Base-by-base conservation (phyloP, 176 grass and related monocot species). In the Pontederia crassipes region DNA sequence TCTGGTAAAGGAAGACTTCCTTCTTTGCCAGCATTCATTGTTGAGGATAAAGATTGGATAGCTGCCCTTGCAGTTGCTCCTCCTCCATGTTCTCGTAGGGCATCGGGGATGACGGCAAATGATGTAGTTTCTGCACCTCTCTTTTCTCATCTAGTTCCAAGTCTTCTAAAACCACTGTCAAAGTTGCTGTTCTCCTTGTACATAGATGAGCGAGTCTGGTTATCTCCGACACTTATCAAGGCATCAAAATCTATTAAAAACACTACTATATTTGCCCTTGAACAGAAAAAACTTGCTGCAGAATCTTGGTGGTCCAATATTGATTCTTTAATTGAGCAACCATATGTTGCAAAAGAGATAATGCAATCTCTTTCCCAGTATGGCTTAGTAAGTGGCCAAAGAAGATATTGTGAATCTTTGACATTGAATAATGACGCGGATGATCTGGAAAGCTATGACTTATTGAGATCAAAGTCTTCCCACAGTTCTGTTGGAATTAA, bases 11-110 rank as follows among this genome's bases (percentile, higher is more conserved):
- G 74, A 12, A 82, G 76, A 70, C 76, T 82, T 77, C 93, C 81
- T 69, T 47, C 73, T 66, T 69, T 97, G 73, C 93, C 87, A 54
- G 70, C 74, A 57, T 73, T 97, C 79, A 55, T 40, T 2, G 79
- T 97, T n/a, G 84, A 88, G 62, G 93, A 97, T 75, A 88, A 68
- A 47, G 93, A 97, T 70, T 97, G 93, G 87, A 48, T 97, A 51
- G 64, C 72, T 60, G 93, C 93, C 77, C 84, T 91, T 70, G 76
- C 79, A 71, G 79, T 77, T 82, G 93, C 93, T 51, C 93, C 93
- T 32, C 87, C 87, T 73, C 93, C 93, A 55, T 97, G 93, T 79
- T 90, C 93, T 52, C 78, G 78, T 66, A 85, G 93, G 78, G 86
- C 87, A 81, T 83, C 93, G 61, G 93, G 93, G 60, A 77, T 82